Conservation (phyloP, 2,329 filamentous ascomycete genomes). For the Trichoderma sp. region DNA sequence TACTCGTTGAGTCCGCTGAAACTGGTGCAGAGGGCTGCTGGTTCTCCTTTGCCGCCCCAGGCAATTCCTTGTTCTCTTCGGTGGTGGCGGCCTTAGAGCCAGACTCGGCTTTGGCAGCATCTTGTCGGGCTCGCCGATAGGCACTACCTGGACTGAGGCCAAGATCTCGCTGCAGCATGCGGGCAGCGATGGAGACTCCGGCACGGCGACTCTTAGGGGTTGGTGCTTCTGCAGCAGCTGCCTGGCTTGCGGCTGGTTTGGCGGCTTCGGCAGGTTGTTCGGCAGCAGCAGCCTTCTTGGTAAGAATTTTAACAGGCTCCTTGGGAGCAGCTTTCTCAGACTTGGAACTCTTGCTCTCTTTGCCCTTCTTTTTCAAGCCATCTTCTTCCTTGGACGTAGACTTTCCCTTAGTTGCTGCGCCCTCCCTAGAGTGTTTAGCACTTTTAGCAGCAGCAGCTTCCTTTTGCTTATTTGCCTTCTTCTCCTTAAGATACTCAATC, state of each 20-base stretch:
- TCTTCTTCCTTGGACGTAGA: slow-evolving; percentile 49
- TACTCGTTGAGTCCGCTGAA: slow-evolving; percentile 27
- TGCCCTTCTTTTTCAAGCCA: slow-evolving; percentile 62
- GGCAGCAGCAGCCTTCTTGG: slow-evolving; percentile 56
- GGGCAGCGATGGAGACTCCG: slow-evolving; percentile 64
- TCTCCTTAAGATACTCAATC: slow-evolving; percentile 87
- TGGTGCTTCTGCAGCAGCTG: slow-evolving; percentile 24
- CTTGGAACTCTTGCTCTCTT: slow-evolving; percentile 60
- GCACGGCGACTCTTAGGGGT: slow-evolving; percentile 55
- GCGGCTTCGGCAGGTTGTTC: slow-evolving; percentile 52
- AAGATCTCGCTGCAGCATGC: slow-evolving; percentile 66
- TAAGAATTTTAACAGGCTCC: slow-evolving; percentile 64
- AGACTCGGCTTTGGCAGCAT: slow-evolving; percentile 58
- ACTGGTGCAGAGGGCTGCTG: slow-evolving; percentile 26
- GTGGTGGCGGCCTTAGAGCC: slow-evolving; percentile 44
- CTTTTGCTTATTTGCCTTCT: slow-evolving; percentile 75
- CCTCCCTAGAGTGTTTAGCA: slow-evolving; percentile 58
- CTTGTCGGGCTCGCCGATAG: slow-evolving; percentile 60
- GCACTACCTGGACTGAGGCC: slow-evolving; percentile 65
- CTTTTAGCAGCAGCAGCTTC: slow-evolving; percentile 47
- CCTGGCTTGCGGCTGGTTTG: slow-evolving; percentile 45
- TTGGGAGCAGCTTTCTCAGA: slow-evolving; percentile 51
- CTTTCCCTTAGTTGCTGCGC: slow-evolving; percentile 53
- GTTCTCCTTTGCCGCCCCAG: slow-evolving; percentile 25
- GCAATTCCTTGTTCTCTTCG: slow-evolving; percentile 41